Conservation (phyloP, 495 filamentous ascomycete genomes). For the Eremomyces bilateralis region DNA sequence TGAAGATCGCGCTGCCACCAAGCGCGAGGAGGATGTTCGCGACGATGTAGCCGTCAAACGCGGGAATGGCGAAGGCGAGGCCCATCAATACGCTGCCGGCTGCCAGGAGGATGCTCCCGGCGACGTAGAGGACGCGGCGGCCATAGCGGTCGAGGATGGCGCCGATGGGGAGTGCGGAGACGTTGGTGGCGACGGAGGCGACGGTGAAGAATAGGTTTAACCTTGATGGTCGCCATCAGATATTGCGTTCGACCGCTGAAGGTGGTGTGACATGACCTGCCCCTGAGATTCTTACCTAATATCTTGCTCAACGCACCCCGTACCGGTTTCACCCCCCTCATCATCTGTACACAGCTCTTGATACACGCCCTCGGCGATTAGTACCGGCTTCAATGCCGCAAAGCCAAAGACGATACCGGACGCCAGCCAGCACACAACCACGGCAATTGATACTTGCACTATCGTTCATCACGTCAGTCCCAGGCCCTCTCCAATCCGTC, state of each 20-base stretch:
- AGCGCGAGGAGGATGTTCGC: conserved; percentile 69
- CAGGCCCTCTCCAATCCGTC: too few relatives aligned
- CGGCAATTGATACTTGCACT: conserved; percentile 10
- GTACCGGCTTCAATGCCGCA: conserved; percentile 11
- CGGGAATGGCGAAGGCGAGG: conserved; percentile 35
- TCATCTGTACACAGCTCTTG: conserved; percentile 7
- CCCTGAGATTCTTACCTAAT: conserved; percentile 4
- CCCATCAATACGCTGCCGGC: conserved; percentile 49
- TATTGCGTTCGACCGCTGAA: not conserved
- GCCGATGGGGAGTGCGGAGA: conserved; percentile 60
- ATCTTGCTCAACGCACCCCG: conserved; percentile 10
- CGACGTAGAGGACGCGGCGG: conserved; percentile 47
- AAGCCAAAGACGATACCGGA: conserved; percentile 12
- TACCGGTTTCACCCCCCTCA: conserved; percentile 5
- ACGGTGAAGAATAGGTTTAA: conserved; percentile 18
- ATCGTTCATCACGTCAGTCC: too few relatives aligned
- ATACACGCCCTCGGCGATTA: conserved; percentile 12
- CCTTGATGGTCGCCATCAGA: conserved; percentile 1
- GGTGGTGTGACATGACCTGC: too few relatives aligned
- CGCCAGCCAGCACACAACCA: conserved; percentile 10
- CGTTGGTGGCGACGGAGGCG: conserved; percentile 25
- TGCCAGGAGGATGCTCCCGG: conserved; percentile 45
- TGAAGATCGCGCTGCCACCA: conserved; percentile 74
- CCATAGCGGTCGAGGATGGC: conserved; percentile 68
- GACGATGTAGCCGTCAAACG: conserved; percentile 48